These are phyloP conservation scores for Magnusiomyces clavatus DNA, from an alignment of 1,139 yeast species.

Conservation along the genomic window DNA sequence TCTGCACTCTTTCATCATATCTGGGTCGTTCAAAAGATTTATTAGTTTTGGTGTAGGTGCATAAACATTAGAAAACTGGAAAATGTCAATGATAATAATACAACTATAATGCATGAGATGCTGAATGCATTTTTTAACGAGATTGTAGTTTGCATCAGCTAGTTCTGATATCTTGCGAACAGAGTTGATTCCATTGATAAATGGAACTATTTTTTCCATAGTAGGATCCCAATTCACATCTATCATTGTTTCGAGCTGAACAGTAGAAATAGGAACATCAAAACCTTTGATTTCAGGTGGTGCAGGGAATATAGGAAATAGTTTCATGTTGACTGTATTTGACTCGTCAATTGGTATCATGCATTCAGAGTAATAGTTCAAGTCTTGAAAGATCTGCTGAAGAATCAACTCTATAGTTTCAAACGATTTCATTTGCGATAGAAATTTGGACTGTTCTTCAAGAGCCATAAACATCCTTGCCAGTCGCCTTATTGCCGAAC, in stretches of 20 bases:
- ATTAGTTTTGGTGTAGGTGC: conserved; percentile 81
- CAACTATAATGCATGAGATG: conserved; percentile 88
- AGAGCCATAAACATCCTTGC: conserved; percentile 85
- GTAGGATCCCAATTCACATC: conserved; percentile 98
- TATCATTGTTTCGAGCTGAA: conserved; percentile 57
- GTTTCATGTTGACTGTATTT: conserved; percentile 83
- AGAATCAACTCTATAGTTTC: conserved; percentile 69
- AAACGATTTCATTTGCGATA: conserved; percentile 41
- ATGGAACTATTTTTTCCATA: conserved; percentile 79
- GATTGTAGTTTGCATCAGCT: conserved; percentile 70
- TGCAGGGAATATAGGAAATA: conserved; percentile 79
- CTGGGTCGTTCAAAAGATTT: conserved; percentile 52
- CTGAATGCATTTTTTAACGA: conserved; percentile 82
- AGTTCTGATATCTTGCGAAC: conserved; percentile 67
- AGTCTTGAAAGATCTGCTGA: conserved; percentile 84
- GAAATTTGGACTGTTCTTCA: conserved; percentile 77
- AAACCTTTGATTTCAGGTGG: conserved; percentile 64
- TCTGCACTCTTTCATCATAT: conserved; percentile 79
- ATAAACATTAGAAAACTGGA: conserved; percentile 81
- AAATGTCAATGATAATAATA: conserved; percentile 72
- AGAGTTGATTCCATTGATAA: conserved; percentile 81
- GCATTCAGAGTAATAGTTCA: conserved; percentile 92
- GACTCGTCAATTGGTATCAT: conserved; percentile 87
- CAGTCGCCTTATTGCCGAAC: conserved; percentile 71
- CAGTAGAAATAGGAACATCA: conserved; percentile 87